Evolutionary conservation across 306 rosid genomes (phyloP).

Genomic region (Dryas alaskensis): DNA sequence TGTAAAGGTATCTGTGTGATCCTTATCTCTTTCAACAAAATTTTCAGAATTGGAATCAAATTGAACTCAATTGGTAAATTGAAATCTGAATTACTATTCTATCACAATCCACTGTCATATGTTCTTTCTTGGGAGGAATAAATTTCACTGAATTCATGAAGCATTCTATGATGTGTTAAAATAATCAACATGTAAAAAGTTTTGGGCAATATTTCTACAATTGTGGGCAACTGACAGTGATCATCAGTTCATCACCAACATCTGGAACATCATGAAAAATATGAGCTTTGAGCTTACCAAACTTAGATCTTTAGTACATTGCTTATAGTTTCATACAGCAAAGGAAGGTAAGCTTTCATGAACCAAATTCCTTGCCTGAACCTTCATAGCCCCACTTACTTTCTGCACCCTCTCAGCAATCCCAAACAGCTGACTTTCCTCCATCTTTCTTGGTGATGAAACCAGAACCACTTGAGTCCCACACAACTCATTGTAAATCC

Average conservation of each 20-base stretch:
- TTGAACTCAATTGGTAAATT: too few species aligned
- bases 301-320: background rate
- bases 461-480: constrained; percentile 36
- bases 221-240: background rate
- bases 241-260: background rate
- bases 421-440: too few species aligned
- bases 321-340: background rate
- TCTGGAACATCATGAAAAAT: background rate
- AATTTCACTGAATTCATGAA: background rate
- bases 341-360: background rate
- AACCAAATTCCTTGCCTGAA: constrained; percentile 36
- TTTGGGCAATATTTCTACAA: background rate
- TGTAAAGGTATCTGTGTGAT: background rate
- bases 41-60: too few species aligned
- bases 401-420: too few species aligned
- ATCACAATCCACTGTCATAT: background rate
- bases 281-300: background rate
- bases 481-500: constrained; percentile 61
- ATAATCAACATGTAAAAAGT: background rate
- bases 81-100: too few species aligned
- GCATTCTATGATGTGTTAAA: background rate
- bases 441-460: too few species aligned
- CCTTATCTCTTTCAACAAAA: background rate
- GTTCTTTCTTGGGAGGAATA: background rate
- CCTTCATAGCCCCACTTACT: constrained; percentile 43